Base-by-base conservation (phyloP, 805 yeast species). In the Teunomyces pallodes region DNA sequence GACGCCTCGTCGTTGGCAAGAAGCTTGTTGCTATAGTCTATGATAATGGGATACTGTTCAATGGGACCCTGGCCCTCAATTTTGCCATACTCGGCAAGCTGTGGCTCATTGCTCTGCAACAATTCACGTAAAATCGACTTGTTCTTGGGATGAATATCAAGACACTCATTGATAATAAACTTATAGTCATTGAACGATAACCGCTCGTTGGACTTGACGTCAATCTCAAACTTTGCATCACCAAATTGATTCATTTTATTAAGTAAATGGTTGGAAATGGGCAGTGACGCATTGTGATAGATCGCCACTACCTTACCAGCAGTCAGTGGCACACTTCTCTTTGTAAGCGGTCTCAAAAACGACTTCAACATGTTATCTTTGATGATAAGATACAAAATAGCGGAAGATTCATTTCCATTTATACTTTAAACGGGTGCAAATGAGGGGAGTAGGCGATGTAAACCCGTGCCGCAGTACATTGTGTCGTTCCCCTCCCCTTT, bases 21-120 rank as follows among this genome's bases (percentile, higher is more conserved):
- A 59, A 71, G 58, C 43, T 76, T 74, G 54, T 80, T 73, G 53
- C 78, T 81, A 87, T 87, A 83, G 62, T 83, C 87, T 12, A 83
- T 84, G 13, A 82, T 60, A 42, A 62, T 55, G 7, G 67, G 65
- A 33, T 52, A 46, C 38, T 46, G 42, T 8, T 56, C 46, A 10
- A 49, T 16, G 30, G 27, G 36, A 9, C 28, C 28, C 13, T 45
- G 36, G 12, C 28, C 28, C 16, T 46, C 32, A 43, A 51, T 50
- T 36, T 58, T 53, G 31, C 50, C 49, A 46, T 54, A 51, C 50
- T 56, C 56, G 4, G 58, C 55, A 53, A 54, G 54, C 46, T 53
- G 54, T 51, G 55, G 49, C 26, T 54, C 52, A n/a, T 56, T 49
- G 39, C 57, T 62, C 55, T 57, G 51, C 33, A 51, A 39, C 46